These are phyloP conservation scores for Ophiocordyceps polyrhachis-furcata DNA, from an alignment of 2,329 filamentous ascomycete genomes.

Conservation along the genomic window DNA sequence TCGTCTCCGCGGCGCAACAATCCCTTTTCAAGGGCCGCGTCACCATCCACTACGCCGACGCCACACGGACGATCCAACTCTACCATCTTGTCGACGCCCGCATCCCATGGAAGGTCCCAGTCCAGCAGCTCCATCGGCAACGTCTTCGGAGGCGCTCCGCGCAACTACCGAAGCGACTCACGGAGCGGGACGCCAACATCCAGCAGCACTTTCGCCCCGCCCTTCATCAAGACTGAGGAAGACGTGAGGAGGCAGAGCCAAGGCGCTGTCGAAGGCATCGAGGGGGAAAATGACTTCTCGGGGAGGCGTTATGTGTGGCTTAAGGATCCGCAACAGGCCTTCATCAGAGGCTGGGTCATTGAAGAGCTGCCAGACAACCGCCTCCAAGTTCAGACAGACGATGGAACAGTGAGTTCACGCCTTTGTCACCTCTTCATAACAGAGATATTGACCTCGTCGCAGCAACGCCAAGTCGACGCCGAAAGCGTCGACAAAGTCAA, in stretches of 20 bases:
- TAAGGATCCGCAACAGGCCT: constrained; percentile 68
- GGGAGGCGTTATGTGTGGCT: constrained; percentile 98
- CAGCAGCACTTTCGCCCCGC: constrained; percentile 77
- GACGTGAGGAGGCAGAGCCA: constrained; percentile 39
- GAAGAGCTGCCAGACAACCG: constrained; percentile 54
- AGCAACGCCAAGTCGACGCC: constrained; percentile 73
- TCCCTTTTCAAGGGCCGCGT: constrained; percentile 54
- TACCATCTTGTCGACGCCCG: constrained; percentile 38
- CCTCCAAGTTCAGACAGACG: constrained; percentile 79
- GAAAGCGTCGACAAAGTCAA: constrained; percentile 98
- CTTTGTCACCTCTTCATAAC: neutral
- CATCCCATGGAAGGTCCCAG: constrained; percentile 47
- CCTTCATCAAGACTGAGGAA: constrained; percentile 77
- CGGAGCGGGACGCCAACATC: constrained; percentile 44
- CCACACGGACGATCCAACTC: constrained; percentile 51
- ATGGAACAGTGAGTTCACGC: constrained; percentile 52
- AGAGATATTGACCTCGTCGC: constrained; percentile 6
- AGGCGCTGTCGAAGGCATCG: constrained; percentile 51
- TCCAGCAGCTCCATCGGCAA: constrained; percentile 39
- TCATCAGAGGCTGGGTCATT: constrained; percentile 82
- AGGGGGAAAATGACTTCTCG: constrained; percentile 97
- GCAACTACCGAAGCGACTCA: constrained; percentile 38
- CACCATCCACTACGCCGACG: constrained; percentile 43
- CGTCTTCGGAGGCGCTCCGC: constrained; percentile 16
- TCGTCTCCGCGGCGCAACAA: constrained; percentile 57